phyloP scores from a whole-genome alignment of 164 flowering plant genomes.

The Hamamelis virginiana region DNA sequence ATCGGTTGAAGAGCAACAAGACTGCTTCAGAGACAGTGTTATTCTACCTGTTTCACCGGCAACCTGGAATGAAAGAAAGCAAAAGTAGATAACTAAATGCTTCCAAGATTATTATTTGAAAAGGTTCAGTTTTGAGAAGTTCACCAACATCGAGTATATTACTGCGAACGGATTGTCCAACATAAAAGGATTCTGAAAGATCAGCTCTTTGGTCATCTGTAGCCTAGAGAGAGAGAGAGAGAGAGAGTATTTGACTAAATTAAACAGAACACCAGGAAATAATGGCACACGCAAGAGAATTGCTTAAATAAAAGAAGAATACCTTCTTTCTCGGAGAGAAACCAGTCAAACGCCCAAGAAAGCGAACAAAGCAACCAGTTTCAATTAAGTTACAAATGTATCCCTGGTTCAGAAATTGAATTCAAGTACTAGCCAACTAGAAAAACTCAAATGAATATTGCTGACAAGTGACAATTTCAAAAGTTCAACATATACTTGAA shows the following conservation, averaged over 20 bases:
- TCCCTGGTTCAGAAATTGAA: constrained; percentile 54
- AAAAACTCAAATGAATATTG: background rate
- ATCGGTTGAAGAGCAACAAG: constrained; percentile 74
- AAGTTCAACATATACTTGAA: background rate
- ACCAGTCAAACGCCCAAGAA: constrained; percentile 88
- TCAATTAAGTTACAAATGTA: constrained; percentile 83
- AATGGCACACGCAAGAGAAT: background rate
- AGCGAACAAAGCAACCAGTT: constrained; percentile 92
- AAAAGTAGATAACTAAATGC: background rate
- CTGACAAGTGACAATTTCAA: background rate
- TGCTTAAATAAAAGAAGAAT: background rate
- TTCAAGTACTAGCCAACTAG: background rate
- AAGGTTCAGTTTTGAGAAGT: background rate
- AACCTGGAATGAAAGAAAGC: constrained; percentile 44
- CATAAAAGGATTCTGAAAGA: constrained; percentile 54
- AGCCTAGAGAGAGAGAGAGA: constrained; percentile 40
- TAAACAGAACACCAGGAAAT: background rate
- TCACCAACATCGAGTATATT: constrained; percentile 64
- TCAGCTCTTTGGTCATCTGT: constrained; percentile 46
- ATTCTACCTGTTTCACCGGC: constrained; percentile 59
- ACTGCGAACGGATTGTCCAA: constrained; percentile 95
- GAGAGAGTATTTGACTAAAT: background rate
- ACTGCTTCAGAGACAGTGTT: constrained; percentile 82
- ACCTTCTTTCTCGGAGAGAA: constrained; percentile 84
- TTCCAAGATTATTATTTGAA: background rate